Base-by-base conservation (phyloP, 176 grass and related monocot genomes). In the Echinochloa phyllopogon region DNA sequence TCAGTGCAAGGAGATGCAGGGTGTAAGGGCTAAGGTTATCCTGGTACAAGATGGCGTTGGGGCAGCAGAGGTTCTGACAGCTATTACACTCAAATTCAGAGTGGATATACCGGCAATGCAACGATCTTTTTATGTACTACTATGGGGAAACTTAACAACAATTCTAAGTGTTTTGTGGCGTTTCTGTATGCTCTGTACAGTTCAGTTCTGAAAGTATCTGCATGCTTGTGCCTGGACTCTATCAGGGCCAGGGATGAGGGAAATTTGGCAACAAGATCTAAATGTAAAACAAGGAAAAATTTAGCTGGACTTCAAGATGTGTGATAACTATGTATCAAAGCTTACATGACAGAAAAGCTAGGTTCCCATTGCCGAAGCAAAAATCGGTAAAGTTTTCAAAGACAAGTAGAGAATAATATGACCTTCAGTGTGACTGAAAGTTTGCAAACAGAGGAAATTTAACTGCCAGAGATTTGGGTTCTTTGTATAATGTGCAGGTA, bases 201-300 rank as follows among this genome's bases (percentile, higher is more conserved):
- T 24, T 61, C 53, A 74, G 23, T 83, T 61, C 27, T 18, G 5
- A 66, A 53, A 56, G 29, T 38, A 10, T 27, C 21, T 55, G 20
- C 23, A 52, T 51, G 39, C 58, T 5, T 75, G 25, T 25, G 39
- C 39, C 61, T 4, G 48, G 47, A 29, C 2, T 56, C 59, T 16
- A 16, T 36, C 29, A 21, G 44, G 63, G 24, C 5, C 27, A 59
- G 25, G 76, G 11, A 40, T 25, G 52, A 37, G 24, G 68, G 18
- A 40, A 24, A 15, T 51, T 48, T 16, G 69, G 3, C 24, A 72
- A 33, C 45, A 29, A 50, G 24, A 50, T 12, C 23, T 24, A 56
- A 71, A 62, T 51, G 79, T 49, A 69, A 12, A 53, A 18, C 40
- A 70, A 18, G 57, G 80, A 37, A 82, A 72, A 72, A 8, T 18